A percentile compares a stretch with the other conserved stretches of the same genome.
phyloP scores from a whole-genome alignment of 164 flowering plant species.

The Tetracentron sinense region DNA sequence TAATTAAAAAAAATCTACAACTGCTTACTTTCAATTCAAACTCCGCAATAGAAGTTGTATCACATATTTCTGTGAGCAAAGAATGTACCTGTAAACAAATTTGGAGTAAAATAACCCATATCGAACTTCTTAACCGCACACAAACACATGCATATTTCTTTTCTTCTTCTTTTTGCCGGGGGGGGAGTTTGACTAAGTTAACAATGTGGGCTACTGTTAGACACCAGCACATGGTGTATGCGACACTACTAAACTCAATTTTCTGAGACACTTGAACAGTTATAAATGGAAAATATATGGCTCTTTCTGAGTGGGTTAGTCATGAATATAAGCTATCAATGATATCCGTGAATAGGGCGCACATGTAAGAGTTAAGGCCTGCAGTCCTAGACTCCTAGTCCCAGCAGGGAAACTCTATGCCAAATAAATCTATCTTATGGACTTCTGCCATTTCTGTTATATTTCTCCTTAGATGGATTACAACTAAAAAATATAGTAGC shows the following conservation, averaged over 20 bases:
- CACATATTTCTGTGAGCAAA: conserved; percentile 56
- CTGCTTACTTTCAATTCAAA: conserved; percentile 67
- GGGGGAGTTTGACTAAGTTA: neutral
- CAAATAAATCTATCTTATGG: too few species aligned
- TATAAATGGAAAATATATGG: neutral
- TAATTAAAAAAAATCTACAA: neutral
- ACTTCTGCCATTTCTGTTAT: too few species aligned
- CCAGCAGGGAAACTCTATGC: too few species aligned
- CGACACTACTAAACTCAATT: neutral
- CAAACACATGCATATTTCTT: too few species aligned
- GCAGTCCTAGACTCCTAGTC: too few species aligned
- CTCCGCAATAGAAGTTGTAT: conserved; percentile 74
- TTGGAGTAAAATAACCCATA: neutral
- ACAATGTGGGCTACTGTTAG: neutral
- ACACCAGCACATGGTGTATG: neutral
- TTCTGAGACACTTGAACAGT: neutral
- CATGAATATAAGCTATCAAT: too few species aligned
- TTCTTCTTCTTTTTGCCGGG: too few species aligned
- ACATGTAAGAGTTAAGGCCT: too few species aligned
- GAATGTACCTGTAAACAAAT: conserved; percentile 50
- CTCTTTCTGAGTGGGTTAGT: too few species aligned
- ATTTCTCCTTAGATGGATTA: too few species aligned
- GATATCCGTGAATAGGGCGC: too few species aligned
- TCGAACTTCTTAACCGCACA: neutral
- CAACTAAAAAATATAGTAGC: too few species aligned